Evolutionary conservation across 2,329 filamentous ascomycete species (phyloP).

Genomic region (Zalaria obscura): DNA sequence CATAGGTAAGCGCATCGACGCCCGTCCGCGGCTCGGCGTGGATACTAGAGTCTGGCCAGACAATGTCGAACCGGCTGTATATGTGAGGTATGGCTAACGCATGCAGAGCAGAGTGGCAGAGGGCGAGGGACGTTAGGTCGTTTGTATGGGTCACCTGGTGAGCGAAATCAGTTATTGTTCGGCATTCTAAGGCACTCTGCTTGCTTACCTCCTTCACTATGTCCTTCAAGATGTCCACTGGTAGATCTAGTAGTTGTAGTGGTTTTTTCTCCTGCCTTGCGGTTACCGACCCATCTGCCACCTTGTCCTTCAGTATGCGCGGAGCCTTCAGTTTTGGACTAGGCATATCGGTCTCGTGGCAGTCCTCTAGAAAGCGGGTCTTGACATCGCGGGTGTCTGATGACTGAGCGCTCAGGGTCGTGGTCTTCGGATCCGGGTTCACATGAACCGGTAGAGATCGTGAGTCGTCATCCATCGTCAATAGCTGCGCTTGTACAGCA

Average conservation of each 20-base stretch:
- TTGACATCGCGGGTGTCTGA: neutral
- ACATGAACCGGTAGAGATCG: neutral
- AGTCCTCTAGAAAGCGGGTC: neutral
- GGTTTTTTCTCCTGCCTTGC: conserved; percentile 34
- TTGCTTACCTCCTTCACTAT: conserved; percentile 60
- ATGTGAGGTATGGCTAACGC: conserved; percentile 62
- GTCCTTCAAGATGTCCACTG: conserved; percentile 62
- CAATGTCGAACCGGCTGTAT: conserved; percentile 76
- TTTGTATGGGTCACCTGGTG: conserved; percentile 63
- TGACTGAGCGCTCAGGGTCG: neutral
- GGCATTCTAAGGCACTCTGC: neutral
- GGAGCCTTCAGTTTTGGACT: neutral
- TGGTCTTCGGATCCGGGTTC: neutral
- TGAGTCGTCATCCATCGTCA: neutral
- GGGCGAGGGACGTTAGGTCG: conserved; percentile 62
- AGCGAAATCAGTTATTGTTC: neutral
- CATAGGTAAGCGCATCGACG: conserved; percentile 73
- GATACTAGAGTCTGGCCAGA: conserved; percentile 63
- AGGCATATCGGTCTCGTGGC: neutral
- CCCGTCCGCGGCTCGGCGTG: conserved; percentile 52
- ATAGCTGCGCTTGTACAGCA: too few species aligned
- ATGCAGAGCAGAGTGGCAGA: conserved; percentile 67
- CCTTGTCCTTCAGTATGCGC: neutral
- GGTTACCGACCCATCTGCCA: neutral
- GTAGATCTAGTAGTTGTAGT: conserved; percentile 57